Conservation (phyloP, 352 stramenopile genomes). For the Phytophthora aleatoria region DNA sequence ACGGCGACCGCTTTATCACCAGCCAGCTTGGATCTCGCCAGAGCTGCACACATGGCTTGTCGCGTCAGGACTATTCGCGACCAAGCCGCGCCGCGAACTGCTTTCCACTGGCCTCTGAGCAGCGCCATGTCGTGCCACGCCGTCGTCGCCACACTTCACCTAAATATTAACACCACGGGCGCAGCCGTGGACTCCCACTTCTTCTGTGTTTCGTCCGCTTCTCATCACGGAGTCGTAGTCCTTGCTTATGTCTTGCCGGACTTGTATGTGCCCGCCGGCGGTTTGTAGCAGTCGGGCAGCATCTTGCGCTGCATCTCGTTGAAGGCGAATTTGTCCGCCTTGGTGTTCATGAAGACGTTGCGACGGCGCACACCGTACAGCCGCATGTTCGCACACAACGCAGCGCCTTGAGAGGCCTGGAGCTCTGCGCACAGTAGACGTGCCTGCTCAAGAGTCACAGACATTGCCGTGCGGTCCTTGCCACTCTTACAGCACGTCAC, state of each 20-base stretch:
- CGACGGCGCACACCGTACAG: constrained; percentile 73
- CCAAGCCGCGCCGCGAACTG: constrained; percentile 29
- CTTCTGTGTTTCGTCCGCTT: constrained; percentile 24
- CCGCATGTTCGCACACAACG: constrained; percentile 76
- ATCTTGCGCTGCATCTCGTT: constrained; percentile 89
- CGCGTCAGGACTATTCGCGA: constrained; percentile 52
- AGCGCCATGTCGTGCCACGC: background rate
- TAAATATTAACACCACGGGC: constrained; percentile 41
- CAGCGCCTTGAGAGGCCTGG: constrained; percentile 55
- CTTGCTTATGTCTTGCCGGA: constrained; percentile 70
- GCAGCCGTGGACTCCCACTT: constrained; percentile 11
- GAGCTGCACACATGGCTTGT: constrained; percentile 60
- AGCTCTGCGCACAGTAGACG: constrained; percentile 65
- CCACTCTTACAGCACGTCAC: constrained; percentile 98
- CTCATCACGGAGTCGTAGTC: constrained; percentile 27
- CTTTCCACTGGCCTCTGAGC: constrained; percentile 10
- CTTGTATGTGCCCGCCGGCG: constrained; percentile 81
- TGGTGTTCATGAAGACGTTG: constrained; percentile 89
- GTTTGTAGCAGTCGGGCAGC: constrained; percentile 87
- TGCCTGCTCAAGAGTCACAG: constrained; percentile 94
- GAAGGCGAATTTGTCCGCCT: constrained; percentile 85
- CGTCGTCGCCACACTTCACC: background rate
- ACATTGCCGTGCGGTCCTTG: constrained; percentile 98
- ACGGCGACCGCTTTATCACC: constrained; percentile 43
- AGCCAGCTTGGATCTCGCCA: constrained; percentile 65